Evolutionary conservation across 148 eudicot species (phyloP), one percentile per base, ranked within the genome.

Genomic region (Dysphania ambrosioides): DNA sequence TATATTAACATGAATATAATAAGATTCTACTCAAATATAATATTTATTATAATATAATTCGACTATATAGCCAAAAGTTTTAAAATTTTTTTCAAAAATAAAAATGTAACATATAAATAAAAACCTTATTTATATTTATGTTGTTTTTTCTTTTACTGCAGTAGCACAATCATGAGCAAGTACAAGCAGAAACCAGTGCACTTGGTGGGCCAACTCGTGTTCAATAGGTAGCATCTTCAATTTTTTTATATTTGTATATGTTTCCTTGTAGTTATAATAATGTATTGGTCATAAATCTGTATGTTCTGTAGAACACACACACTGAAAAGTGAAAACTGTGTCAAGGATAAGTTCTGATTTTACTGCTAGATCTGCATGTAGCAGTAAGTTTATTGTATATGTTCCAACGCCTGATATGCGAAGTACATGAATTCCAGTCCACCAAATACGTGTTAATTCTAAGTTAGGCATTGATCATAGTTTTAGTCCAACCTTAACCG

Each of bases 111-210:
- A n/a, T n/a, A n/a, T n/a, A n/a, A n/a, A n/a, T n/a, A n/a, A n/a
- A n/a, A n/a, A n/a, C n/a, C n/a, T n/a, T n/a, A n/a, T n/a, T 34
- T 34, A n/a, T 55, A 24, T 32, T 40, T 47, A 1, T 70, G 15
- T 56, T 26, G 29, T 15, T 21, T 38, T n/a, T 26, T 71, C 8
- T 55, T 72, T 5, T 51, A 44, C 55, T 44, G 64, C 79, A 82
- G 87, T 85, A 72, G 64, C 82, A 56, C 63, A 73, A 65, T 68
- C 79, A 58, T 68, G 77, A 66, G 72, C 77, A 71, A 56, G 81
- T 47, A 18, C 66, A 72, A 71, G 69, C 15, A 24, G 80, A 31
- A 55, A 36, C 79, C 66, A 72, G 77, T 57, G 41, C 79, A 36
- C 66, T 64, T 27, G 70, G 81, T 49, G 71, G 70, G 15, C 77